Evolutionary conservation across 164 flowering plant species (phyloP), one percentile per base, ranked within the genome.

Genomic region (Nymphaea colorata): DNA sequence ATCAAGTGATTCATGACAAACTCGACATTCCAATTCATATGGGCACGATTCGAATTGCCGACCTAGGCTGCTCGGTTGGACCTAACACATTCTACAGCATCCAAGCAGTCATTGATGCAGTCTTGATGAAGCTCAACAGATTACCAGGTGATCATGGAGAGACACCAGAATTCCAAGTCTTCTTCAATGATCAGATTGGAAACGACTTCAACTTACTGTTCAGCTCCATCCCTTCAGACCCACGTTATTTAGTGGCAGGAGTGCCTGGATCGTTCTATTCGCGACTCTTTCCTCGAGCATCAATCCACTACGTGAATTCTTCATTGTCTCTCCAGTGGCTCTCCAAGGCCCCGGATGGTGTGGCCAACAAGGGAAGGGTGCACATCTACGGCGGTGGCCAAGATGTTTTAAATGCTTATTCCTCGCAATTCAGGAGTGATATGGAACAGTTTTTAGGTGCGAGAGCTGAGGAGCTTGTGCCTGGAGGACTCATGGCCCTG

Each of bases 191-290:
- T 65, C 74, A 67, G 6, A 42, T 47, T 11, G 41, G 65, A 14
- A 79, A 72, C 41, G 82, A 79, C 62, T 79, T 79, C 74, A 76
- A 74, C 63, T 69, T 69, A 2, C 75, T 79, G 10, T 76, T 74
- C 41, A n/a, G 43, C 15, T 3, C 17, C 3, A 14, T 65, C 59
- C 42, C 16, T 55, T 14, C 3, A 7, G 15, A 42, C 41, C 42
- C 41, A 15, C 43, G 41, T 8, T 62, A 14, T 8, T 74, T 71
- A 17, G 75, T 69, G 0, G 75, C 73, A 0, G 80, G 73, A 6
- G 76, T 69, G 5, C 80, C 76, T 4, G 82, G 82, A 6, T 79
- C 80, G 41, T 79, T 77, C 66, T 57, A 70, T 10, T 73, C 71
- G 5, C 71, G 75, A 3, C 53, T 79, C 14, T 77, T 79, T 60